Evolutionary conservation across 768 basidiomycete genomes (phyloP).

Genomic region (Suillus variegatus): DNA sequence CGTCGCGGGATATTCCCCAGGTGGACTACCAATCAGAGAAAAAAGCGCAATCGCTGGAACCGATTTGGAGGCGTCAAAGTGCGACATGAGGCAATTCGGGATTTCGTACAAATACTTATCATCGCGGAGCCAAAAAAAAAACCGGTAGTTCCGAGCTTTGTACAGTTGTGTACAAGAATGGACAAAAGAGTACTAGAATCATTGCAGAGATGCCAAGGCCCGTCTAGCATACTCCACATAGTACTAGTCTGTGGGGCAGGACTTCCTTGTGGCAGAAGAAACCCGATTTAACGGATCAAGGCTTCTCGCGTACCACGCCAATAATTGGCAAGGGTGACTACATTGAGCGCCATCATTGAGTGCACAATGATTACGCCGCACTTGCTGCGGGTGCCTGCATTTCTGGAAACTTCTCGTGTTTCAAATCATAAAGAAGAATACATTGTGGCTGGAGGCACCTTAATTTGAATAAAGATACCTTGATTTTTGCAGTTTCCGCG

Average conservation of each 20-base stretch:
- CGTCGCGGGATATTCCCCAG: neutral
- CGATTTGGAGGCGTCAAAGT: neutral
- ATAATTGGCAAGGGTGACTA: neutral
- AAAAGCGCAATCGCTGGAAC: neutral
- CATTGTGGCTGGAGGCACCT: neutral
- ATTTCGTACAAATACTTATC: conserved; percentile 5
- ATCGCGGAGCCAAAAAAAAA: conserved; percentile 5
- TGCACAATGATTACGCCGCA: conserved; percentile 1
- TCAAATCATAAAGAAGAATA: neutral
- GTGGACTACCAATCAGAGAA: neutral
- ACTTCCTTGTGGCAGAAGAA: neutral
- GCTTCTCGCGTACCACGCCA: neutral
- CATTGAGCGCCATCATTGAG: neutral
- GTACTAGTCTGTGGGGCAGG: neutral
- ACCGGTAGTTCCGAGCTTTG: neutral
- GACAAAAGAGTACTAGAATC: neutral
- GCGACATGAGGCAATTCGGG: conserved; percentile 3
- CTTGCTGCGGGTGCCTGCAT: neutral
- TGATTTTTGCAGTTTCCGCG: neutral
- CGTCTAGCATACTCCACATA: neutral
- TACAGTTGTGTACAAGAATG: neutral
- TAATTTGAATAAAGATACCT: neutral
- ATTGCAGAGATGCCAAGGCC: neutral
- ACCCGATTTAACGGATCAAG: neutral
- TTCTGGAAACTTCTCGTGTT: neutral